Percentiles rank a stretch among this genome's conserved stretches.
Conservation (phyloP, 2,329 filamentous ascomycete genomes). For the Paracoccidioides brasiliensis region DNA sequence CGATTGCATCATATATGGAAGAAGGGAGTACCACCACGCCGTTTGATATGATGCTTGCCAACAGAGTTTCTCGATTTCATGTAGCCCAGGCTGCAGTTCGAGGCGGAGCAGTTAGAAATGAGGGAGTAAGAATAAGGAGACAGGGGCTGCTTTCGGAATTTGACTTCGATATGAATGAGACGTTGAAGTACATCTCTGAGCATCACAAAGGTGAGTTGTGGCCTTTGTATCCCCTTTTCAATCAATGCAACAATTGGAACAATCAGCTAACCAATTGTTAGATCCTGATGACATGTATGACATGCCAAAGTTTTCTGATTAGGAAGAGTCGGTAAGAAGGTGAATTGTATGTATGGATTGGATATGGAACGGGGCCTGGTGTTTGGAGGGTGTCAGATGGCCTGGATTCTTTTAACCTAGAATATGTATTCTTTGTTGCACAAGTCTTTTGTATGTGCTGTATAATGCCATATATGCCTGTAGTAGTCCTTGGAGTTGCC, state of each 20-base stretch:
- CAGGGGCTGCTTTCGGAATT: slow-evolving; percentile 39
- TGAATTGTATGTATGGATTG: not conserved
- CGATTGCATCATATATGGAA: slow-evolving; percentile 48
- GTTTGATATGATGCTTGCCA: slow-evolving; percentile 57
- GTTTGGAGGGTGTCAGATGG: not conserved
- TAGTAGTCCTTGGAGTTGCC: not conserved
- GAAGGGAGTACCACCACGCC: slow-evolving; percentile 56
- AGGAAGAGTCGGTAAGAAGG: not conserved
- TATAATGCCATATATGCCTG: not conserved
- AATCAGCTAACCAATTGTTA: slow-evolving; percentile 12
- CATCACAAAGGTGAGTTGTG: slow-evolving; percentile 39
- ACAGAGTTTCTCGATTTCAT: slow-evolving; percentile 47
- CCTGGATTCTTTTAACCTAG: not conserved
- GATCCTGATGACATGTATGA: slow-evolving; percentile 43
- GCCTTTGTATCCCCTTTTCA: not conserved
- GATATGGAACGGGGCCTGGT: not conserved
- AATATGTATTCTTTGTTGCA: not conserved
- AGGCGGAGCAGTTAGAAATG: slow-evolving; percentile 37
- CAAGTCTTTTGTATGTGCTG: not conserved
- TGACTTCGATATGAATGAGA: slow-evolving; percentile 35
- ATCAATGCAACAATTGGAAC: not conserved
- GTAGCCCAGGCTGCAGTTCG: slow-evolving; percentile 43
- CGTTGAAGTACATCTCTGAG: slow-evolving; percentile 40
- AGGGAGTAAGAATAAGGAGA: slow-evolving; percentile 33
- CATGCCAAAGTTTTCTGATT: slow-evolving; percentile 29